These are phyloP conservation scores for Salix brachista DNA, from an alignment of 345 rosid genomes.

Conservation along the genomic window DNA sequence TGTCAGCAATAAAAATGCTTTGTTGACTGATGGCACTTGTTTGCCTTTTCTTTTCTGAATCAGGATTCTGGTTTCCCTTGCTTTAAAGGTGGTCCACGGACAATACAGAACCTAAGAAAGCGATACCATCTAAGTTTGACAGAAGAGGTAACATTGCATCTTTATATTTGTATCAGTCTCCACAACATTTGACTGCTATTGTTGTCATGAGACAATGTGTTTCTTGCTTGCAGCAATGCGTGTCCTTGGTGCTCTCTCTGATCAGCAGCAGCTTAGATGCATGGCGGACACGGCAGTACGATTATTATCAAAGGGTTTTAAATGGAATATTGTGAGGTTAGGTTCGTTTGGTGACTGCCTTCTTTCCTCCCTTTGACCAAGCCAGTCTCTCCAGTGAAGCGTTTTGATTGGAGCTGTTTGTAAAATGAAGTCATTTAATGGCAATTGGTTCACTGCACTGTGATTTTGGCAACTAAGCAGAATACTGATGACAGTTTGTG, in stretches of 20 bases:
- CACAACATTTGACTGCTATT: not conserved
- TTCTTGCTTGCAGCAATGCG: constrained; percentile 82
- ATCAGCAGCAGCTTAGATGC: constrained; percentile 99
- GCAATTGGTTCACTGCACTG: constrained; percentile 3
- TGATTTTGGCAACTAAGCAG: constrained; percentile 12
- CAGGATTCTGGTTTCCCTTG: constrained; percentile 99
- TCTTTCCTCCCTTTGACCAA: constrained; percentile 14
- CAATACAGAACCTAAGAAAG: constrained; percentile 89
- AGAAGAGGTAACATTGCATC: constrained; percentile 65
- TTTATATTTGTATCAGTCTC: not conserved
- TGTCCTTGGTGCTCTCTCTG: constrained; percentile 93
- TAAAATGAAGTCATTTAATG: not conserved
- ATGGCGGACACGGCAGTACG: constrained; percentile 97
- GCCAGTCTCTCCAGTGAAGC: constrained; percentile 18
- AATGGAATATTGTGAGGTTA: constrained; percentile 83
- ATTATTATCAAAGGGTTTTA: constrained; percentile 92
- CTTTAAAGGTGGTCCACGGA: constrained; percentile 95
- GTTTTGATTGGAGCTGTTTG: constrained; percentile 5
- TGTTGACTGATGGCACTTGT: constrained; percentile 2
- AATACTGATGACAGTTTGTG: constrained; percentile 13
- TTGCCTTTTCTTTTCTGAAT: constrained; percentile 14
- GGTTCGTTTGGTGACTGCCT: constrained; percentile 13
- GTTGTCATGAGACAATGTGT: constrained; percentile 12
- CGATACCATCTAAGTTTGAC: constrained; percentile 91
- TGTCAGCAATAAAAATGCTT: not conserved